Evolutionary conservation across 208 protist genomes (phyloP).

Genomic region (Trypanosomatidae sp.): DNA sequence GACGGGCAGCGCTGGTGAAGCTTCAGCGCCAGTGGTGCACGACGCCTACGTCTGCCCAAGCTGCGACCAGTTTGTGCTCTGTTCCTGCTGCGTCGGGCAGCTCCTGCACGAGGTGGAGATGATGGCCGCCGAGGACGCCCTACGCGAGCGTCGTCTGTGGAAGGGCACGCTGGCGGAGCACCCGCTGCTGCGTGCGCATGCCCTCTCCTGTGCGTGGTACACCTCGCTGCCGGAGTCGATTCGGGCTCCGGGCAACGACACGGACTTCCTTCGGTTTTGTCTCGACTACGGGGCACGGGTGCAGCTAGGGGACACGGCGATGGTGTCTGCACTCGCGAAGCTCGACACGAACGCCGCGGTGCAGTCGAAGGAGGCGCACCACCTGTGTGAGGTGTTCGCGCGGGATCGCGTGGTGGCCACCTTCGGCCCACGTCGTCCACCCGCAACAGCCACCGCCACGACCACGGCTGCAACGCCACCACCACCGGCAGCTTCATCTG

Average conservation of each 20-base stretch:
- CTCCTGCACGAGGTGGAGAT: too few species aligned
- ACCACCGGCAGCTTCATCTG: background rate
- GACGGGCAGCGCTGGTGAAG: too few species aligned
- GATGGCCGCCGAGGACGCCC: too few species aligned
- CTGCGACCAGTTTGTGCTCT: slow-evolving; percentile 80
- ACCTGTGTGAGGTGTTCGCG: slow-evolving; percentile 72
- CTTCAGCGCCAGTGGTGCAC: too few species aligned
- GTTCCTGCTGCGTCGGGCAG: too few species aligned
- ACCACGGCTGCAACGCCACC: too few species aligned
- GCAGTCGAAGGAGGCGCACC: slow-evolving; percentile 32
- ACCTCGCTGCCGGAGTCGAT: slow-evolving; percentile 60
- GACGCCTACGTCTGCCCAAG: too few species aligned
- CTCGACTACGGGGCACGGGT: slow-evolving; percentile 62
- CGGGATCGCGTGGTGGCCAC: slow-evolving; percentile 46
- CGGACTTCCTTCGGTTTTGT: slow-evolving; percentile 81
- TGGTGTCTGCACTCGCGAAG: slow-evolving; percentile 25
- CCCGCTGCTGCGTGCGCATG: slow-evolving; percentile 46
- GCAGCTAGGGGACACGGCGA: slow-evolving; percentile 41
- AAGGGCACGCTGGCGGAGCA: too few species aligned
- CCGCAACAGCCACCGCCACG: too few species aligned
- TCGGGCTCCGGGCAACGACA: slow-evolving; percentile 60
- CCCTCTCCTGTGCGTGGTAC: slow-evolving; percentile 68
- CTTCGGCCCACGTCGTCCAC: too few species aligned
- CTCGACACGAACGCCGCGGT: slow-evolving; percentile 56
- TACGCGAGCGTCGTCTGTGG: too few species aligned